Percentiles rank a stretch among this genome's conserved stretches.
Conservation (phyloP, 371 early-diverging fungal genomes). For the Rozella allomycis region DNA sequence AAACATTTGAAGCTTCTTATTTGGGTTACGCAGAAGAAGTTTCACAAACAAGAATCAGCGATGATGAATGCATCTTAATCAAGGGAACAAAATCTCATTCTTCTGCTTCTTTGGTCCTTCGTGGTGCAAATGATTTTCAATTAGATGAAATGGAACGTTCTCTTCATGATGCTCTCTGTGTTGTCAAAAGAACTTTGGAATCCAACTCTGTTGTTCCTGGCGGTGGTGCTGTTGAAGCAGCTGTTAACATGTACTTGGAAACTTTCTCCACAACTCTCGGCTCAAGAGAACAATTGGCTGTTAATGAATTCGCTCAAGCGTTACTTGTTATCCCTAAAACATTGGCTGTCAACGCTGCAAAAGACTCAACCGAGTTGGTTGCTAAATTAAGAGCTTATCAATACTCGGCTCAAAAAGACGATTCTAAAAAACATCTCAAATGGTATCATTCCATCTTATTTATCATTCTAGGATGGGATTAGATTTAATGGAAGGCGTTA, state of each 20-base stretch:
- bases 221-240: conserved; percentile 97
- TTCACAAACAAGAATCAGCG: conserved; percentile 84
- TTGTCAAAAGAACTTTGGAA: conserved; percentile 95
- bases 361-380: conserved; percentile 91
- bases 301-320: conserved; percentile 94
- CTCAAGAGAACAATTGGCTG: conserved; percentile 86
- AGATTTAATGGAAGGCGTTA: conserved; percentile 78
- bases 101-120: conserved; percentile 76
- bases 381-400: conserved; percentile 88
- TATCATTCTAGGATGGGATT: conserved; percentile 38
- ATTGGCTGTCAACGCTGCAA: conserved; percentile 95
- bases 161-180: conserved; percentile 91
- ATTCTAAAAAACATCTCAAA: conserved; percentile 49
- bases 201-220: conserved; percentile 94
- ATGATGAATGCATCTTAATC: conserved; percentile 93
- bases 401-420: conserved; percentile 47
- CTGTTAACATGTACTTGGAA: conserved; percentile 91
- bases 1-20: conserved; percentile 71
- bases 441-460: conserved; percentile 14
- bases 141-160: conserved; percentile 98
- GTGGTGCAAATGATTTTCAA: conserved; percentile 97
- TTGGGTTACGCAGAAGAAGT: conserved; percentile 92
- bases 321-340: conserved; percentile 94
- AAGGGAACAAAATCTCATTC: conserved; percentile 83
- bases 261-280: conserved; percentile 78